phyloP scores from a whole-genome alignment of 1,139 yeast species.

The Sporopachydermia cereana region DNA sequence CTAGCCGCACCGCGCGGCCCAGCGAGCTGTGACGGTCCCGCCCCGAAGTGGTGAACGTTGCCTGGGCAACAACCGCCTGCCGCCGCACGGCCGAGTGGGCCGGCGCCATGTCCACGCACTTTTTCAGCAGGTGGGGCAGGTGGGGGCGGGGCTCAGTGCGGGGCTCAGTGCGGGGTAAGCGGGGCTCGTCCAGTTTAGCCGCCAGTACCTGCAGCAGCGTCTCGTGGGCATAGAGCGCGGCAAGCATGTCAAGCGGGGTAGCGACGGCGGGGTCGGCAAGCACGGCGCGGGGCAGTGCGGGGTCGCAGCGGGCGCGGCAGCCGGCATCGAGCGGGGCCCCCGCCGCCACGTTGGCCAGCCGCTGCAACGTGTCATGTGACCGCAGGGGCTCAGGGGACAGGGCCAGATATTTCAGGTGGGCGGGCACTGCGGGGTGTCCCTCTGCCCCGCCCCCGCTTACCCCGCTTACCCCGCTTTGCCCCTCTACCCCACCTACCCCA shows the following conservation, averaged over 20 bases:
- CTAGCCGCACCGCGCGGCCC: not conserved
- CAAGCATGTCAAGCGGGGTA: slow-evolving; percentile 21
- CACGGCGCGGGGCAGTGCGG: not conserved
- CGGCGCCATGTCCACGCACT: slow-evolving; percentile 15
- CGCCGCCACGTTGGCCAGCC: not conserved
- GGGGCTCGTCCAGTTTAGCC: slow-evolving; percentile 14
- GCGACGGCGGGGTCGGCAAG: slow-evolving; percentile 12
- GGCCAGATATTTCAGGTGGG: not conserved
- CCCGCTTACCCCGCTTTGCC: too few relatives aligned
- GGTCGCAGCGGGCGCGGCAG: not conserved
- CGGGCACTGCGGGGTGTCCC: not conserved
- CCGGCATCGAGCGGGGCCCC: not conserved
- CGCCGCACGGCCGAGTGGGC: slow-evolving; percentile 19
- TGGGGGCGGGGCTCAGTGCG: not conserved
- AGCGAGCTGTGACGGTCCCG: not conserved
- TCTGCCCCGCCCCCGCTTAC: too few relatives aligned
- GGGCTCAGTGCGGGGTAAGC: too few relatives aligned
- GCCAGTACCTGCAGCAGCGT: slow-evolving; percentile 18
- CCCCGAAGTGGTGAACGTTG: slow-evolving; percentile 19
- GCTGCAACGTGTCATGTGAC: not conserved
- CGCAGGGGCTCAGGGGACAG: not conserved
- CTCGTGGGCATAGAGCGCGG: slow-evolving; percentile 21
- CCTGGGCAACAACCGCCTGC: slow-evolving; percentile 21
- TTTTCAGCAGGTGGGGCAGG: not conserved
- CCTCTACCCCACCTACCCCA: slow-evolving; percentile 10